Evolutionary conservation across 805 yeast genomes (phyloP).

Genomic region (Hanseniaspora jakobsenii): DNA sequence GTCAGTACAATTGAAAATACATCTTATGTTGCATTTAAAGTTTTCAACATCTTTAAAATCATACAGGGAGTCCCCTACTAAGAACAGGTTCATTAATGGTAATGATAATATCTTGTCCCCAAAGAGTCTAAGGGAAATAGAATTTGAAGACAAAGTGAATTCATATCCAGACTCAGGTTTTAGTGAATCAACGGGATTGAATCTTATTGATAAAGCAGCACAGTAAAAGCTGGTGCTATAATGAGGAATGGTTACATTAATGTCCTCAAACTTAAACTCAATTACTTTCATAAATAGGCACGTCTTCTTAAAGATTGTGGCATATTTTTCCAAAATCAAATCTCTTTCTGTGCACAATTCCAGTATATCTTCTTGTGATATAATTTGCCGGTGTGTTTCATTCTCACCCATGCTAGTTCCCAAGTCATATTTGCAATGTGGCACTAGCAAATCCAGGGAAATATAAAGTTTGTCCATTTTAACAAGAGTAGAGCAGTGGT

Average conservation of each 20-base stretch:
- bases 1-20: slow-evolving; percentile 24
- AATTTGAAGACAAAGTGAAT: slow-evolving; percentile 24
- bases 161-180: slow-evolving; percentile 18
- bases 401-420: too few species aligned
- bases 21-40: slow-evolving; percentile 18
- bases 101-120: slow-evolving; percentile 22
- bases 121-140: slow-evolving; percentile 19
- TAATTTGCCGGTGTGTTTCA: too few species aligned
- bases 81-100: slow-evolving; percentile 24
- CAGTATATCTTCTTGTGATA: neutral
- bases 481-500: slow-evolving; percentile 4
- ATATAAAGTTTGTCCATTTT: slow-evolving; percentile 6
- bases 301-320: slow-evolving; percentile 13
- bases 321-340: neutral
- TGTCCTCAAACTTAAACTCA: slow-evolving; percentile 27
- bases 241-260: slow-evolving; percentile 18
- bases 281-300: slow-evolving; percentile 18
- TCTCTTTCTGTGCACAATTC: neutral
- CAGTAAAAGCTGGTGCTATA: slow-evolving; percentile 18
- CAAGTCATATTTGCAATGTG: neutral
- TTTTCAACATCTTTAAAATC: slow-evolving; percentile 19
- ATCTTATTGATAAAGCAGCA: slow-evolving; percentile 23
- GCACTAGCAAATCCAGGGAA: neutral
- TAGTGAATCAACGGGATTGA: slow-evolving; percentile 19
- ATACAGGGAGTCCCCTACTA: slow-evolving; percentile 23